phyloP scores from a whole-genome alignment of 2,329 filamentous ascomycete genomes.

The Pezicula neosporulosa region DNA sequence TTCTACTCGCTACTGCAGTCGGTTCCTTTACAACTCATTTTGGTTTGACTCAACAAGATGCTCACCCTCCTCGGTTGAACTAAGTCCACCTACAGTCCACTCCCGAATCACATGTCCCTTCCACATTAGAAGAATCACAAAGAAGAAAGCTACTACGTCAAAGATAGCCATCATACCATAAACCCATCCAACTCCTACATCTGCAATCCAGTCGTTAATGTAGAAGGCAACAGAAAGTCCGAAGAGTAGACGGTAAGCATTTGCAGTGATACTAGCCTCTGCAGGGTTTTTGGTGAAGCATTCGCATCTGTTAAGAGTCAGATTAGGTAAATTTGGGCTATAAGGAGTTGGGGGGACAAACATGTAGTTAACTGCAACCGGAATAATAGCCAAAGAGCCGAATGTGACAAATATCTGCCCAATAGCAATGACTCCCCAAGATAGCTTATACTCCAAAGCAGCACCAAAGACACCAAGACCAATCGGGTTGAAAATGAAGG shows the following conservation, averaged over 20 bases:
- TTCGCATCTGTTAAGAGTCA: slow-evolving; percentile 6
- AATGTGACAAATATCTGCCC: slow-evolving; percentile 36
- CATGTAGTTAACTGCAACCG: slow-evolving; percentile 30
- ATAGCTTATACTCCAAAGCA: slow-evolving; percentile 34
- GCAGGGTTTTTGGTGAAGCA: slow-evolving; percentile 33
- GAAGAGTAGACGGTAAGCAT: slow-evolving; percentile 30
- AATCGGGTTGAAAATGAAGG: slow-evolving; percentile 28
- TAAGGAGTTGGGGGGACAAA: background rate
- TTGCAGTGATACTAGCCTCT: slow-evolving; percentile 31
- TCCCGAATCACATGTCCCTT: slow-evolving; percentile 20
- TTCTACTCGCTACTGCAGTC: too few species aligned
- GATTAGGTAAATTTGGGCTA: too few species aligned
- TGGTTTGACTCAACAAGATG: slow-evolving; percentile 6
- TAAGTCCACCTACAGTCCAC: slow-evolving; percentile 10
- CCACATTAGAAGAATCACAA: slow-evolving; percentile 23
- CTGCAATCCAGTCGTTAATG: slow-evolving; percentile 33
- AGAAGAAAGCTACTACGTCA: slow-evolving; percentile 18
- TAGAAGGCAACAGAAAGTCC: slow-evolving; percentile 36
- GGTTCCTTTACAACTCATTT: too few species aligned
- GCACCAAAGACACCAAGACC: slow-evolving; percentile 35
- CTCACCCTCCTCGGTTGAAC: slow-evolving; percentile 22
- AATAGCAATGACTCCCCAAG: slow-evolving; percentile 36
- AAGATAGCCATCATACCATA: slow-evolving; percentile 38
- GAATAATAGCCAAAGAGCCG: slow-evolving; percentile 27
- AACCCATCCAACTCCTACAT: slow-evolving; percentile 34